Conservation (phyloP, 352 stramenopile genomes). For the Halophytophthora polymorphica region DNA sequence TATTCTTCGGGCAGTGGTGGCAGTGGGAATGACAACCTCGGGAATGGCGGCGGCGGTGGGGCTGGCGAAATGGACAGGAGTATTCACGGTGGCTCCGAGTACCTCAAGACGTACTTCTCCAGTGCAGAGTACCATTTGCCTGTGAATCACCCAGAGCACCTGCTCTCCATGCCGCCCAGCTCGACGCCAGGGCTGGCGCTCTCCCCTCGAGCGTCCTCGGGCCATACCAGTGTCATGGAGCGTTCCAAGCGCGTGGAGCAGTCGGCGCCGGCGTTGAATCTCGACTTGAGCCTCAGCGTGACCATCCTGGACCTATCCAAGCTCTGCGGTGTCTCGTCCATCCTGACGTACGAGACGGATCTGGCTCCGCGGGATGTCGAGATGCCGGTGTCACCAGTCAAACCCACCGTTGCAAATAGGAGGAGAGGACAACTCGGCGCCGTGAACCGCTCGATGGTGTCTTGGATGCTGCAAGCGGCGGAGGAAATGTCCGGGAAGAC, state of each 20-base stretch:
- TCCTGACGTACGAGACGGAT: conserved; percentile 65
- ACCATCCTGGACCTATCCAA: conserved; percentile 71
- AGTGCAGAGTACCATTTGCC: conserved; percentile 65
- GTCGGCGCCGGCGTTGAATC: conserved; percentile 37
- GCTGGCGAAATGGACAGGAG: conserved; percentile 40
- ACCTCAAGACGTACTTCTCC: conserved; percentile 69
- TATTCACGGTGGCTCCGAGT: conserved; percentile 69
- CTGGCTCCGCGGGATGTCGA: conserved; percentile 19
- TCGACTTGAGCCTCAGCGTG: conserved; percentile 70
- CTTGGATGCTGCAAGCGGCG: conserved; percentile 52
- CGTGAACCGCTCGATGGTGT: conserved; percentile 50
- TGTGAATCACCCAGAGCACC: conserved; percentile 66
- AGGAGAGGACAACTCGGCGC: conserved; percentile 20
- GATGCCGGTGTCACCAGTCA: conserved; percentile 8
- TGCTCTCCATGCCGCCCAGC: conserved; percentile 49
- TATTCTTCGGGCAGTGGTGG: conserved; percentile 29
- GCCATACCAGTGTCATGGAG: conserved; percentile 26
- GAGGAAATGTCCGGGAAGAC: conserved; percentile 28
- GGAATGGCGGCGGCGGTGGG: conserved; percentile 14
- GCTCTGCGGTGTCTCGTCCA: conserved; percentile 70
- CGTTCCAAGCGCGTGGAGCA: conserved; percentile 52
- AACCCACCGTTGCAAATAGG: conserved; percentile 9
- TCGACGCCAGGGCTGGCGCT: conserved; percentile 31
- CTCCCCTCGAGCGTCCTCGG: conserved; percentile 43
- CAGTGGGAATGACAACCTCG: conserved; percentile 19